Base-by-base conservation (phyloP, 768 basidiomycete genomes). In the Boletellus ananiceps region DNA sequence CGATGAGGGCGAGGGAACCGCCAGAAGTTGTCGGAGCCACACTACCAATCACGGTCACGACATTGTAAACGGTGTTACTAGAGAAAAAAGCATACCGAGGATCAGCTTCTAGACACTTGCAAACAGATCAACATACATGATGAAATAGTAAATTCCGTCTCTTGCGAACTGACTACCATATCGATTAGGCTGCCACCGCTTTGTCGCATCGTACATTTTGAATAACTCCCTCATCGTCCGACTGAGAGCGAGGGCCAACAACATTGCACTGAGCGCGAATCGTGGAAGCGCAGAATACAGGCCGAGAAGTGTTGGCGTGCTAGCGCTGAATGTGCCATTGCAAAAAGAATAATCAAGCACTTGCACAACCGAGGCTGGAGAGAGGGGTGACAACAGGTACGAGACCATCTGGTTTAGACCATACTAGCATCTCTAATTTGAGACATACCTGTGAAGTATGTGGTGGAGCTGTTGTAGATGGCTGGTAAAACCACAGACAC, bases 81-180 rank as follows among this genome's bases (percentile, higher is more conserved):
- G 4, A 9, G 29, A 9, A 9, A 29, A 29, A 29, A 8, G 29
- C 8, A 29, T 29, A 0, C 7, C 8, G 11, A 29, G 11, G 11
- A 11, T 29, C 8, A 29, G 29, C 29, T 29, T 11, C 29, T 11
- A 19, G 37, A 19, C n/a, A 16, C 2, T 11, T 18, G 5, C 2
- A 18, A 16, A 11, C 16, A 13, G 18, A 27, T 29, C 6, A 12
- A 50, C 58, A 2, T 39, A 59, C 58, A 25, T 18, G 4, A 56
- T 0, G 18, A 59, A 59, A 15, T 52, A 59, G 5, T 46, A 21
- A 0, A 42, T n/a, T 2, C 57, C 57, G 11, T 59, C 58, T 11
- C 25, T 43, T 5, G 8, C 13, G 2, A 59, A 16, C 2, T 3
- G 40, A 5, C 27, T 16, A 38, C 55, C 38, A 34, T 49, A 59